phyloP scores from a whole-genome alignment of 1,284 basidiomycete species.

The Malassezia equina region DNA sequence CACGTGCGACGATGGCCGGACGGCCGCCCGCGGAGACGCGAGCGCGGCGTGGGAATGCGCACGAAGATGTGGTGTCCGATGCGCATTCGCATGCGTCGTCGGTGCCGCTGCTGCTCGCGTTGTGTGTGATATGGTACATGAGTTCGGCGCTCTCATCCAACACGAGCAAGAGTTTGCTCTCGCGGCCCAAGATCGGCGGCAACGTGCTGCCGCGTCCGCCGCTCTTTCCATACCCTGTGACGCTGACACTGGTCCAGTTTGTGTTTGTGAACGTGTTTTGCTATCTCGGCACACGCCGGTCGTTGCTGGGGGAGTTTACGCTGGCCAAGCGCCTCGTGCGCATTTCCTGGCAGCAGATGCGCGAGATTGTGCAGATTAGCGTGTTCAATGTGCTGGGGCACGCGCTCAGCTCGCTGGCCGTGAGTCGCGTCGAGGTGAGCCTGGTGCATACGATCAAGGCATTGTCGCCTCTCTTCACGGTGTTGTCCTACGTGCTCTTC shows the following conservation, averaged over 20 bases:
- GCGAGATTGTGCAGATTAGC: slow-evolving; percentile 78
- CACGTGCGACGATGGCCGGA: background rate
- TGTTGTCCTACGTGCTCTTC: slow-evolving; percentile 79
- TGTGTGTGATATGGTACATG: slow-evolving; percentile 45
- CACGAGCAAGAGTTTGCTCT: slow-evolving; percentile 74
- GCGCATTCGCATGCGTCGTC: slow-evolving; percentile 10
- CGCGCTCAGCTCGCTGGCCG: slow-evolving; percentile 91
- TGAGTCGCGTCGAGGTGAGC: slow-evolving; percentile 86
- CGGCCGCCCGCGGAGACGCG: background rate
- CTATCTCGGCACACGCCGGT: slow-evolving; percentile 52
- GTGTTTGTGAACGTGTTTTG: slow-evolving; percentile 82
- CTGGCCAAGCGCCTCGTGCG: slow-evolving; percentile 52
- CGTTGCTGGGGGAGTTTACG: slow-evolving; percentile 22
- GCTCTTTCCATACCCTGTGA: slow-evolving; percentile 72
- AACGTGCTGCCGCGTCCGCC: slow-evolving; percentile 31
- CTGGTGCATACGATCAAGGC: slow-evolving; percentile 99
- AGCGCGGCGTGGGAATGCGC: background rate
- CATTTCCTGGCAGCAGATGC: slow-evolving; percentile 59
- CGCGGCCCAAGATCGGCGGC: slow-evolving; percentile 2
- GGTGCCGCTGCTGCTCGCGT: slow-evolving; percentile 23
- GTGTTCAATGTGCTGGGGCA: slow-evolving; percentile 87
- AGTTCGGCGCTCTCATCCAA: slow-evolving; percentile 78
- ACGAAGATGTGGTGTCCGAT: background rate
- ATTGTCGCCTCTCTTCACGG: slow-evolving; percentile 89
- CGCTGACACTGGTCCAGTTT: slow-evolving; percentile 95